Evolutionary conservation across 805 yeast species (phyloP).

Genomic region (Clavispora asparagi): DNA sequence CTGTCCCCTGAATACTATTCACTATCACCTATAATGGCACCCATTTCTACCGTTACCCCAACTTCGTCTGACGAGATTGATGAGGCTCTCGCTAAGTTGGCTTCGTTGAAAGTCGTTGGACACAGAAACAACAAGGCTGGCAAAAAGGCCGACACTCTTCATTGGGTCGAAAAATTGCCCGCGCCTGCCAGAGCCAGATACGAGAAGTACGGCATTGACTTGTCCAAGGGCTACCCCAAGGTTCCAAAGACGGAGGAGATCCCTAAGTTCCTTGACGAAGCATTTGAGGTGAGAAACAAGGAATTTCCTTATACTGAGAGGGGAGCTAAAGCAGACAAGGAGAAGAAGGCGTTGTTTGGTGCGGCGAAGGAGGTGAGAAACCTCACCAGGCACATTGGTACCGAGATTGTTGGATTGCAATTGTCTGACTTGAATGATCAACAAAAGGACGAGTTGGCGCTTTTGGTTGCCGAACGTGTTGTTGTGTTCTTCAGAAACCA

Average conservation of each 20-base stretch:
- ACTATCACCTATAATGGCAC: background rate
- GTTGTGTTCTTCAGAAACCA: conserved; percentile 28
- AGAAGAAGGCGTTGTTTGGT: conserved; percentile 25
- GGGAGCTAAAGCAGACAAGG: conserved; percentile 25
- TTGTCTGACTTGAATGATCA: conserved; percentile 23
- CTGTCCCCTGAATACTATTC: no score
- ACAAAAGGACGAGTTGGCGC: conserved; percentile 27
- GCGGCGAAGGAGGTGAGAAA: conserved; percentile 27
- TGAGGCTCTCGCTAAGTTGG: conserved; percentile 7
- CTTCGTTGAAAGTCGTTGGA: conserved; percentile 9
- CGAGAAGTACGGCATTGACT: conserved; percentile 21
- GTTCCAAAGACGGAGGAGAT: conserved; percentile 18
- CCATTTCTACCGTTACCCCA: background rate
- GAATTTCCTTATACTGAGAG: conserved; percentile 23
- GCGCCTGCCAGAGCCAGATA: conserved; percentile 18
- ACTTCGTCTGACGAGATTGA: background rate
- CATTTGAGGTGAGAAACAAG: conserved; percentile 17
- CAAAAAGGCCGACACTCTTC: conserved; percentile 9
- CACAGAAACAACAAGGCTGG: conserved; percentile 6
- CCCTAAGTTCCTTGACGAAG: conserved; percentile 24
- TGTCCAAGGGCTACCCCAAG: conserved; percentile 23
- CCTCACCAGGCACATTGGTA: conserved; percentile 27
- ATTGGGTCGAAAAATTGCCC: conserved; percentile 17
- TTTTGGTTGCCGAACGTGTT: conserved; percentile 26
- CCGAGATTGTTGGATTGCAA: conserved; percentile 27